Evolutionary conservation across 2,329 filamentous ascomycete species (phyloP).

Genomic region (Cordyceps javanica): DNA sequence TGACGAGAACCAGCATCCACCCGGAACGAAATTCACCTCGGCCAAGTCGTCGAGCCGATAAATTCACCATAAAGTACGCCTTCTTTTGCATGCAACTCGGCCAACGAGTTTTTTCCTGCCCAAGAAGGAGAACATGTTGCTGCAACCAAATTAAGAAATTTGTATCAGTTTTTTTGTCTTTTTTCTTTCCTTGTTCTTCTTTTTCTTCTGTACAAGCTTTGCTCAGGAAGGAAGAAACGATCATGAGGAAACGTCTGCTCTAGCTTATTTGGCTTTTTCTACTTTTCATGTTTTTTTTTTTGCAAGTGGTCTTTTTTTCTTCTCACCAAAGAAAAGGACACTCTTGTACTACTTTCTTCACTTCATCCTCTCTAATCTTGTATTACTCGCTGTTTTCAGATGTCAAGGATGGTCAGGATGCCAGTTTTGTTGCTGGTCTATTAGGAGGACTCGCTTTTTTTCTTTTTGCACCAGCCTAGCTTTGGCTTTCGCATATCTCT

Average conservation of each 20-base stretch:
- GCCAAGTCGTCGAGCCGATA: conserved; percentile 2
- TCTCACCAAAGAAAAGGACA: background rate
- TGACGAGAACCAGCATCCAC: conserved; percentile 45
- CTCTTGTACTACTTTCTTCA: background rate
- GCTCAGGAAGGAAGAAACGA: background rate
- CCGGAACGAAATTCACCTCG: conserved; percentile 40
- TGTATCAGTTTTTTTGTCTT: background rate
- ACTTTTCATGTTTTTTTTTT: background rate
- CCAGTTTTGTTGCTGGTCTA: background rate
- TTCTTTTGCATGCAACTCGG: background rate
- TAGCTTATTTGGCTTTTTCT: background rate
- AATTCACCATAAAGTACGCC: background rate
- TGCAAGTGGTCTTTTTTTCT: background rate
- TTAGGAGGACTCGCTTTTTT: background rate
- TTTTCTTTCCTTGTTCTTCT: background rate
- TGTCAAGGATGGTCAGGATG: background rate
- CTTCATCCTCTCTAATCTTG: background rate
- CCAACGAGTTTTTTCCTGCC: background rate
- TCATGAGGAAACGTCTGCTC: background rate
- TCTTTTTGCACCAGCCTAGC: background rate
- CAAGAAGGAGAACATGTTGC: background rate
- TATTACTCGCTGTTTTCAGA: background rate
- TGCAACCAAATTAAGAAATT: background rate
- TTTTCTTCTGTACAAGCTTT: conserved; percentile 3
- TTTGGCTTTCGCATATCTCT: background rate